These are phyloP conservation scores for Tricholoma hemisulphureum DNA, from an alignment of 768 basidiomycete genomes.

Conservation along the genomic window DNA sequence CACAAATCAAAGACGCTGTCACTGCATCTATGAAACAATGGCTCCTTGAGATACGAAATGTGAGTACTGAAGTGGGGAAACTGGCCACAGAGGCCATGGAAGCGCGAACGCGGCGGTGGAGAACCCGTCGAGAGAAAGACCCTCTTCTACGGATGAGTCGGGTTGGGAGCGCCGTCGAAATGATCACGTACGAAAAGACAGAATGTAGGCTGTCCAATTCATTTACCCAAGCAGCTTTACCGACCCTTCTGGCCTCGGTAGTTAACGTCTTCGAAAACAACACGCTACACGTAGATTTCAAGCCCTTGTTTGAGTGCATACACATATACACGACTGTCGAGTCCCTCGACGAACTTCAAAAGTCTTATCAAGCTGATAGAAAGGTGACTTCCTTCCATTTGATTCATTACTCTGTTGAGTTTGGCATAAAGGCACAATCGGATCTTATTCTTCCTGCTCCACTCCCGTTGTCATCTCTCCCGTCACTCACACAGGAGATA, in stretches of 20 bases:
- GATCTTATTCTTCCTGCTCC: constrained; percentile 86
- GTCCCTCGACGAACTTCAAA: constrained; percentile 84
- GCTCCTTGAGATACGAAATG: constrained; percentile 91
- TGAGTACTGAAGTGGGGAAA: constrained; percentile 80
- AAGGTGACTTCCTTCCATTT: constrained; percentile 50
- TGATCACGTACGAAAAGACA: constrained; percentile 89
- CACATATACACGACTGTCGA: constrained; percentile 94
- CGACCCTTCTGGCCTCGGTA: constrained; percentile 31
- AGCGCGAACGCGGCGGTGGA: constrained; percentile 77
- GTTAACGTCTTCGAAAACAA: constrained; percentile 93
- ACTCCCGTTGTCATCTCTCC: constrained; percentile 62
- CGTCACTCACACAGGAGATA: constrained; percentile 85
- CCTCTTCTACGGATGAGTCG: constrained; percentile 70
- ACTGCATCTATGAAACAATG: constrained; percentile 96
- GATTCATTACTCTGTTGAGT: neutral
- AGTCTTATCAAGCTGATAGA: constrained; percentile 95
- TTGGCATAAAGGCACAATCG: constrained; percentile 78
- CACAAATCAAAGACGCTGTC: constrained; percentile 89
- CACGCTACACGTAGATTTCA: constrained; percentile 85
- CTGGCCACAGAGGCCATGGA: constrained; percentile 93
- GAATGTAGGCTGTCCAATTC: constrained; percentile 67
- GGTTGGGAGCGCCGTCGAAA: constrained; percentile 89
- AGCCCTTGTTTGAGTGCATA: constrained; percentile 93
- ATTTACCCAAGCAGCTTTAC: neutral
- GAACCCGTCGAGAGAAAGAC: constrained; percentile 79